These are phyloP conservation scores for Solanum pimpinellifolium DNA, from an alignment of 257 asterid species.

Conservation along the genomic window DNA sequence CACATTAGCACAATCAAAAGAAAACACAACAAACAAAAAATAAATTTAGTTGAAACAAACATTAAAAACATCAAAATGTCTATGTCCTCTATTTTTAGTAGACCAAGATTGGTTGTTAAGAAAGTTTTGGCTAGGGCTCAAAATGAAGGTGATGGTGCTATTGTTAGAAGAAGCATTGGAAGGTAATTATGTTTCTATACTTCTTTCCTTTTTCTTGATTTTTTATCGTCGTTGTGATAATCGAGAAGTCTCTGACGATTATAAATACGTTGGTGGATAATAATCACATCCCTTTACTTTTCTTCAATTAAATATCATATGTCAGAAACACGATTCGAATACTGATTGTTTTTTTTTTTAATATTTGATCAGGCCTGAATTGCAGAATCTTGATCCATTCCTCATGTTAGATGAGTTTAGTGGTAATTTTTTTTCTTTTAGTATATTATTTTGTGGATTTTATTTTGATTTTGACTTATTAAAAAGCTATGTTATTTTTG, in stretches of 20 bases:
- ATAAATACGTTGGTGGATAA: neutral
- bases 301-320: neutral
- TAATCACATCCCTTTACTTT: rapidly evolving
- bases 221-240: rapidly evolving
- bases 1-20: neutral
- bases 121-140: slow-evolving; percentile 58
- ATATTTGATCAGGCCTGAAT: slow-evolving; percentile 50
- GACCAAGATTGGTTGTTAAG: slow-evolving; percentile 63
- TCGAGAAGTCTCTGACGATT: rapidly evolving
- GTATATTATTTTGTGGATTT: neutral
- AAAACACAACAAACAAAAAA: neutral
- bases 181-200: slow-evolving; percentile 19
- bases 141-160: slow-evolving; percentile 74
- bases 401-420: slow-evolving; percentile 77
- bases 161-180: slow-evolving; percentile 84
- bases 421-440: slow-evolving; percentile 19
- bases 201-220: neutral
- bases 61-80: neutral
- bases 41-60: neutral
- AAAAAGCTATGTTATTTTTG: neutral
- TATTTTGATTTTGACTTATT: neutral
- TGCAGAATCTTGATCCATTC: slow-evolving; percentile 81
- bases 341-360: neutral
- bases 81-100: slow-evolving; percentile 16
- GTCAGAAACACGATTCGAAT: neutral